Percentiles rank a stretch among this genome's conserved stretches.
phyloP scores from a whole-genome alignment of 768 basidiomycete species.

The Rhizopogon salebrosus region DNA sequence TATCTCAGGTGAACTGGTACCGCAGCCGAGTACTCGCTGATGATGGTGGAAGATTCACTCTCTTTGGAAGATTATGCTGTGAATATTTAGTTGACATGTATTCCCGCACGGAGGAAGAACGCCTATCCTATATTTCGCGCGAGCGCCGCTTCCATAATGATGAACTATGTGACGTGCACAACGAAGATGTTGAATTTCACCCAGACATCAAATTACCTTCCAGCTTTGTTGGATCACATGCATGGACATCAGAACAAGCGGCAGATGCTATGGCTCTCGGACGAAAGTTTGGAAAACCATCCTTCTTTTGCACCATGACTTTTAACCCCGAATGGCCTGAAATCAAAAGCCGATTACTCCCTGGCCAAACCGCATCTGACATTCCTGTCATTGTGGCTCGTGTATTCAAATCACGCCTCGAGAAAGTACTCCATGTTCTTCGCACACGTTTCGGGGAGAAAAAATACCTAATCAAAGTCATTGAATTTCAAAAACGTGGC shows the following conservation, averaged over 20 bases:
- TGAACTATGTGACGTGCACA: conserved; percentile 18
- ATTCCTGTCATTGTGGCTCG: conserved; percentile 30
- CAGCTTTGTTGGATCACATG: conserved; percentile 33
- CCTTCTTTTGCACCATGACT: conserved; percentile 37
- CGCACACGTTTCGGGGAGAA: conserved; percentile 26
- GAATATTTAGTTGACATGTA: conserved; percentile 38
- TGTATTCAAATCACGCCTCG: conserved; percentile 32
- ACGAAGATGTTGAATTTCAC: conserved; percentile 12
- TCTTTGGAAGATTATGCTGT: conserved; percentile 29
- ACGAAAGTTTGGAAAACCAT: conserved; percentile 21
- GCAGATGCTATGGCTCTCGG: conserved; percentile 33
- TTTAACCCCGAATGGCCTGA: conserved; percentile 39
- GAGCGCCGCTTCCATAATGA: conserved; percentile 12
- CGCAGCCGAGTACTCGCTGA: conserved; percentile 26
- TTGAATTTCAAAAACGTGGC: conserved; percentile 40
- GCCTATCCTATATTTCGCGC: conserved; percentile 27
- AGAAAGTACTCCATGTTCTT: conserved; percentile 17
- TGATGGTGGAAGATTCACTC: conserved; percentile 17
- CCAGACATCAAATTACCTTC: conserved; percentile 33
- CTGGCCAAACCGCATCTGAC: conserved; percentile 32
- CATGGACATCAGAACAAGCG: conserved; percentile 35
- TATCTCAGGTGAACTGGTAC: conserved; percentile 32
- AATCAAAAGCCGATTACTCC: conserved; percentile 22
- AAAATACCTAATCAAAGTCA: conserved; percentile 26
- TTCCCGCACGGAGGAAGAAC: conserved; percentile 25